Evolutionary conservation across 139 green algal genomes (phyloP).

Genomic region (Chlorella sp.): DNA sequence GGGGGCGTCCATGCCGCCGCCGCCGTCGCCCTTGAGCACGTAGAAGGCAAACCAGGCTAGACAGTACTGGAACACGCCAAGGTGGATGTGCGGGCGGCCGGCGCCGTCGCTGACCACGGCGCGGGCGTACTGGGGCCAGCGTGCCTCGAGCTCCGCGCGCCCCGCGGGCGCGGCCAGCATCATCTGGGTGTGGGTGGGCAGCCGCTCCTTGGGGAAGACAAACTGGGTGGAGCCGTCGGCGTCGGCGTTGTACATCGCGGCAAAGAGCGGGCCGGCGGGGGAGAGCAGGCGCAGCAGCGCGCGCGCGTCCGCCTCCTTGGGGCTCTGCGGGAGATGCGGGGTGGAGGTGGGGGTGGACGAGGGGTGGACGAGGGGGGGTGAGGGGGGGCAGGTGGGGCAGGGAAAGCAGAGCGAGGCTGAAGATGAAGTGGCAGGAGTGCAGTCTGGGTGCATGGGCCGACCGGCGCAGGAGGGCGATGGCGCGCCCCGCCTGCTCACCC

Average conservation of each 20-base stretch:
- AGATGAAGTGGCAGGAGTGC: background rate
- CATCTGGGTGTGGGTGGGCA: conserved; percentile 79
- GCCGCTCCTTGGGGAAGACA: conserved; percentile 73
- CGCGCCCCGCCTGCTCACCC: conserved; percentile 34
- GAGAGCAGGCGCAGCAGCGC: conserved; percentile 66
- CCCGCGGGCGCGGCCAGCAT: conserved; percentile 55
- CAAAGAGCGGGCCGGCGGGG: conserved; percentile 66
- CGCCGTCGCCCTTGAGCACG: conserved; percentile 64
- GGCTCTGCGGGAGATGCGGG: conserved; percentile 29
- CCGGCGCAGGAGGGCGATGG: background rate
- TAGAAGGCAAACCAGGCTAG: conserved; percentile 86
- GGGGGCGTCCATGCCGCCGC: background rate
- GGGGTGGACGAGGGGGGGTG: background rate
- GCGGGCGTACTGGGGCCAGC: conserved; percentile 77
- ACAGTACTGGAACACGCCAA: conserved; percentile 74
- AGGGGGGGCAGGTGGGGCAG: background rate
- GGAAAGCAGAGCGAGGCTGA: background rate
- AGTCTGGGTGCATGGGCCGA: background rate
- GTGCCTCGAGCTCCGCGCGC: conserved; percentile 47
- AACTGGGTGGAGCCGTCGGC: conserved; percentile 73
- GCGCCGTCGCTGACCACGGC: conserved; percentile 21
- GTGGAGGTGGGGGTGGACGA: background rate
- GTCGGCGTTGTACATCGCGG: conserved; percentile 71
- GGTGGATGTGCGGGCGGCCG: conserved; percentile 46
- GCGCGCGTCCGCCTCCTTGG: conserved; percentile 56